These are phyloP conservation scores for Brasilioporus rufonigricans DNA, from an alignment of 768 basidiomycete species.

Conservation along the genomic window DNA sequence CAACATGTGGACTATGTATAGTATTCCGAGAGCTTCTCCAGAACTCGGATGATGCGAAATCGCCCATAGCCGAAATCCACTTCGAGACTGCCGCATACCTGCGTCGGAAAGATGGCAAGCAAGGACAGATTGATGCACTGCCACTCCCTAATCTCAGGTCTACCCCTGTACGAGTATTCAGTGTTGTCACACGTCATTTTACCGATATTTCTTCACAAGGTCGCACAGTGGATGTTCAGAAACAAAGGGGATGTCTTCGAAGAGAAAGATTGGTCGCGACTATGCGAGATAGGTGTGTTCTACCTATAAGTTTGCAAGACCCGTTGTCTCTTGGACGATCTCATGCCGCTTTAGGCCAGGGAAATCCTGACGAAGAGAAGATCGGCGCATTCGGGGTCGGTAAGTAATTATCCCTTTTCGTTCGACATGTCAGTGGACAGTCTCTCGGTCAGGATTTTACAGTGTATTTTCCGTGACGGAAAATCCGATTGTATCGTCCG, in stretches of 20 bases:
- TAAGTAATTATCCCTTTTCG: neutral
- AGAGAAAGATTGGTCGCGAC: conserved; percentile 18
- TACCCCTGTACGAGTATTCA: conserved; percentile 43
- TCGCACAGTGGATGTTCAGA: conserved; percentile 80
- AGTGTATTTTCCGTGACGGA: conserved; percentile 85
- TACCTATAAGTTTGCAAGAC: no score
- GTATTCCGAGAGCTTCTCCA: conserved; percentile 87
- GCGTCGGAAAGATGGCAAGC: conserved; percentile 30
- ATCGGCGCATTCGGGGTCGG: conserved; percentile 27
- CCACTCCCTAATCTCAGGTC: conserved; percentile 65
- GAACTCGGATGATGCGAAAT: conserved; percentile 87
- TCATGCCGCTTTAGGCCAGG: no score
- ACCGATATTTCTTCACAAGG: no score
- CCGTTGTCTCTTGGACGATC: no score
- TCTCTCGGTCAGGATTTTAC: no score
- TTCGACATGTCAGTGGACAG: neutral
- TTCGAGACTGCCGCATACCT: no score
- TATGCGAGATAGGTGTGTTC: neutral
- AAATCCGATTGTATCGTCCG: conserved; percentile 79
- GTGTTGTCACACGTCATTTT: neutral
- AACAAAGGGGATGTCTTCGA: conserved; percentile 87
- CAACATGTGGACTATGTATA: conserved; percentile 10
- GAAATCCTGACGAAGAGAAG: no score
- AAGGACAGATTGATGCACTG: conserved; percentile 4
- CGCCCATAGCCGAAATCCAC: conserved; percentile 71